Base-by-base conservation (phyloP, 192 early-diverging fungal species). In the Rhizophagus sp. region DNA sequence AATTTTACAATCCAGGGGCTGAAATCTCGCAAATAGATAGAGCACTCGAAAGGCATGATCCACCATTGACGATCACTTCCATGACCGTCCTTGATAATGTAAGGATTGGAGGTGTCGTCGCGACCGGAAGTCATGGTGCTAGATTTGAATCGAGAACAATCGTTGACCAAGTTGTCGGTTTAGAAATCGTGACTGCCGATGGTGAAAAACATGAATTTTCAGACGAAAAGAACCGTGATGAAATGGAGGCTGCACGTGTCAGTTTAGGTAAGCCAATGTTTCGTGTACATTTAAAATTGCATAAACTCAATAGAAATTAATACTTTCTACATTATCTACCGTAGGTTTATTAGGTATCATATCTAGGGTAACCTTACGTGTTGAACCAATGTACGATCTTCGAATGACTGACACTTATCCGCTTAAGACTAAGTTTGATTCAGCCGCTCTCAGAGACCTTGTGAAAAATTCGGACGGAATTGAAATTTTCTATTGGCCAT, bases 401-500 rank as follows among this genome's bases (percentile, higher is more conserved):
- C 49, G 67, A 25, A 87, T 84, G 85, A 84, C 34, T 3, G 83
- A 86, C 44, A 76, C 78, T 10, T 69, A 62, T 4, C 82, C 81
- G 4, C 33, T 81, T 13, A 44, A 12, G 7, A 47, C 68, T 36
- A 79, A 80, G 19, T 36, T 34, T 12, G 61, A 64, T 0, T 67
- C 81, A 2, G 9, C 24, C 19, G 44, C 71, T 22, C 7, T 83
- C 27, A 57, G 75, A 19, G 68, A 65, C 19, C 10, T 78, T 15
- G 76, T 50, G 73, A 67, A 12, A 80, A 75, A 41, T 44, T 83
- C 62, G 33, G 81, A 84, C 24, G 65, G 80, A 27, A 50, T 83
- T 9, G 77, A 86, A 72, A 79, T 84, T 64, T 83, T 86, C 63
- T 83, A 86, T 62, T 86, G 81, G 85, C 81, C 85, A 36, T 81